These are phyloP conservation scores for Psilocybe mexicana DNA, from an alignment of 1,284 basidiomycete species.

Conservation along the genomic window DNA sequence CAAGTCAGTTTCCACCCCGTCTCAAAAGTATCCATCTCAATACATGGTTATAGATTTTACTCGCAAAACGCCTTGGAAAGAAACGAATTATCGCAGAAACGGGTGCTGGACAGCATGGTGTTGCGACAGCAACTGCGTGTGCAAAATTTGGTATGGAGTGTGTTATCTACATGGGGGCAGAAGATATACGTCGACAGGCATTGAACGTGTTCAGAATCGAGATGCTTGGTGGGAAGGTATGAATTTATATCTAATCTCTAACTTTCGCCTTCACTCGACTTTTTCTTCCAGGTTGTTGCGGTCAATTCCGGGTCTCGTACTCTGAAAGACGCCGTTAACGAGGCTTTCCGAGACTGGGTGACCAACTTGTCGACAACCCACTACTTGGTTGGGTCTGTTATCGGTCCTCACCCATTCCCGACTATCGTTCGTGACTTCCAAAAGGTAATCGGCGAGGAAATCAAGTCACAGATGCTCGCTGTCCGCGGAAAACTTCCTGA, in stretches of 20 bases:
- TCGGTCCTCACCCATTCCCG: slow-evolving; percentile 98
- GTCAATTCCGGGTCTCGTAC: slow-evolving; percentile 95
- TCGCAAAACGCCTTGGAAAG: slow-evolving; percentile 93
- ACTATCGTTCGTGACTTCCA: slow-evolving; percentile 99
- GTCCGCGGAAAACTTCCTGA: slow-evolving; percentile 87
- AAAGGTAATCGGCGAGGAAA: slow-evolving; percentile 92
- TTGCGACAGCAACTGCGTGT: slow-evolving; percentile 97
- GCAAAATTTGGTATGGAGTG: slow-evolving; percentile 97
- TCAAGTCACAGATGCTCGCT: slow-evolving; percentile 84
- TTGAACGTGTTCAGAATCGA: slow-evolving; percentile 98
- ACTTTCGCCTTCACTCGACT: neutral
- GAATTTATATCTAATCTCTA: neutral
- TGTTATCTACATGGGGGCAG: slow-evolving; percentile 98
- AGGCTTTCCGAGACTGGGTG: slow-evolving; percentile 98
- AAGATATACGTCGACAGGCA: slow-evolving; percentile 94
- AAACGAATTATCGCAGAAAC: slow-evolving; percentile 98
- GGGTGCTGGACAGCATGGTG: slow-evolving; percentile 98
- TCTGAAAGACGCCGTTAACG: slow-evolving; percentile 97
- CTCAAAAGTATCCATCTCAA: neutral
- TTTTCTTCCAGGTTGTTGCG: slow-evolving; percentile 70
- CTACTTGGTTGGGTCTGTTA: slow-evolving; percentile 96
- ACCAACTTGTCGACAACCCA: slow-evolving; percentile 93
- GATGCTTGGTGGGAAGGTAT: slow-evolving; percentile 92
- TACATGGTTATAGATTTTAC: slow-evolving; percentile 66
- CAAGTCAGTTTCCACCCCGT: slow-evolving; percentile 49